Base-by-base conservation (phyloP, 257 asterid species). In the Primulina huaijiensis region DNA sequence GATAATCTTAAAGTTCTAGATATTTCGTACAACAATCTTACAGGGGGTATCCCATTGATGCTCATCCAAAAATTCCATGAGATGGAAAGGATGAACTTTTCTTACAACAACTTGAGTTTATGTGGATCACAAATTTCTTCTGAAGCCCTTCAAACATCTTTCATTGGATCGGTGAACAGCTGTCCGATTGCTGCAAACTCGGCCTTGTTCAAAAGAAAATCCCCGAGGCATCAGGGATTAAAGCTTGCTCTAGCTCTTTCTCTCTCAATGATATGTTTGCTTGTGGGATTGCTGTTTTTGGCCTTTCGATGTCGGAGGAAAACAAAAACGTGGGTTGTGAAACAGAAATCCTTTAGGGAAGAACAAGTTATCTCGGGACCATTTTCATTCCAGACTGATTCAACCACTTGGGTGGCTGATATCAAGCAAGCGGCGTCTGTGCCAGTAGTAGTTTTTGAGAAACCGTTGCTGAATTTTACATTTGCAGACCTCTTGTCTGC, bases 121-220 rank as follows among this genome's bases (percentile, higher is more conserved):
- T 93, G 99, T 65, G 83, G 79, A 11, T 72, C 95, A 1, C 76
- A 72, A 3, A 77, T 90, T 34, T 65, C 95, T 61, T 58, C 67
- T 0, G 63, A 80, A 72, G 81, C 80, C 65, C 80, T 86, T 66
- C 77, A 69, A 56, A 71, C 86, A 0, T 74, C 96, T 17, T 90
- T 93, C 60, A 33, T 87, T 5, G 99, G 97, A 29, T 89, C 92
- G 14, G 76, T 81, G 3, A 84, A 81, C 59, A 90, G 90, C 79
- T 93, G 99, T 65, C 99, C 99, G 0, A 85, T 93, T 40, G 96
- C 99, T 50, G 99, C 97, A 62, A 86, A 90, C 10, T 92, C 97
- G 0, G 86, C 75, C 29, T 79, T 86, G 46, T 83, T 90, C 40
- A 79, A 77, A 67, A 80, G 61, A 68, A 83, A 81, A 72, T 14